Evolutionary conservation across 2,329 filamentous ascomycete genomes (phyloP).

Genomic region (Pseudogymnoascus sp.): DNA sequence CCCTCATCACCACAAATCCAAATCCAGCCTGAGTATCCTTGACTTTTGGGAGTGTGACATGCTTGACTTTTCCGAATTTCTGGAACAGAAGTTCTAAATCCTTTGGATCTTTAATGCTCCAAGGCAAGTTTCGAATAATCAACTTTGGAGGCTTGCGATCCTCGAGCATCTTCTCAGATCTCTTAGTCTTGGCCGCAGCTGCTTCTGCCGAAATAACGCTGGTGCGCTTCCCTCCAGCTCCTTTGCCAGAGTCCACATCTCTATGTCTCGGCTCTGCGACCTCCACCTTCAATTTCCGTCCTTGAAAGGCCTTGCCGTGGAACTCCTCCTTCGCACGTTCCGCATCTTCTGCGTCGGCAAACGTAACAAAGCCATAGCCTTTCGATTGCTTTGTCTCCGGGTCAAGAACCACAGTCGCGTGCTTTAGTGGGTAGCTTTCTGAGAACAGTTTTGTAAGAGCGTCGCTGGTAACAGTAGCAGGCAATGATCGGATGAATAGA

Average conservation of each 20-base stretch:
- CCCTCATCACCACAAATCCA: constrained; percentile 83
- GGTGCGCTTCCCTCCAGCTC: constrained; percentile 29
- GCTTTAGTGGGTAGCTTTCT: constrained; percentile 88
- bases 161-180: constrained; percentile 54
- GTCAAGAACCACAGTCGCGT: constrained; percentile 87
- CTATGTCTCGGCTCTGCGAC: constrained; percentile 80
- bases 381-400: constrained; percentile 78
- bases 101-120: constrained; percentile 84
- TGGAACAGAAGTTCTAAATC: constrained; percentile 74
- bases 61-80: constrained; percentile 87
- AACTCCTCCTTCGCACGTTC: constrained; percentile 73
- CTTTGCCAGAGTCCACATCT: constrained; percentile 43
- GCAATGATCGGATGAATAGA: constrained; percentile 86
- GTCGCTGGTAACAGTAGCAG: constrained; percentile 71
- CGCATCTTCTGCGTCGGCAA: constrained; percentile 89
- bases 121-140: constrained; percentile 89
- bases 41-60: constrained; percentile 73
- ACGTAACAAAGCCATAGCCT: constrained; percentile 95
- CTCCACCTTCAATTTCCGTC: constrained; percentile 77
- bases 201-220: constrained; percentile 31
- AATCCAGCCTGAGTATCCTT: constrained; percentile 70
- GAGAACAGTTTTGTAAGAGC: constrained; percentile 85
- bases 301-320: constrained; percentile 70
- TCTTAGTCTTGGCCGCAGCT: constrained; percentile 43
- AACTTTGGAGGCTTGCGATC: constrained; percentile 62